phyloP scores from a whole-genome alignment of 768 basidiomycete species.

The Xerocomellus intermedius region DNA sequence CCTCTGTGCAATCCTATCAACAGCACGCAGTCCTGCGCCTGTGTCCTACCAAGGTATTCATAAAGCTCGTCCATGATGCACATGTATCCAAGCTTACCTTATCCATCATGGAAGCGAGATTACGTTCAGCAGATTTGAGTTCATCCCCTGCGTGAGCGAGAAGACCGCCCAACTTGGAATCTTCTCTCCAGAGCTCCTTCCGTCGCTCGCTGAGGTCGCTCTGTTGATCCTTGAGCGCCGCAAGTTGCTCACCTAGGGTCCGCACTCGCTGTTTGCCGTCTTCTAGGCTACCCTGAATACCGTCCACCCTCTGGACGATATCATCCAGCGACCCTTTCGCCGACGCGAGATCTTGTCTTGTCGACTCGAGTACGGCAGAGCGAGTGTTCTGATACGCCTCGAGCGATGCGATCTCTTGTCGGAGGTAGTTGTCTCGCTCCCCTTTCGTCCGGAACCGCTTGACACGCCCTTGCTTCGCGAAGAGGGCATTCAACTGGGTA shows the following conservation, averaged over 20 bases:
- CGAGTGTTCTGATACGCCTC: constrained; percentile 60
- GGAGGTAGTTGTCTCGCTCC: constrained; percentile 82
- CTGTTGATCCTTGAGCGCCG: constrained; percentile 62
- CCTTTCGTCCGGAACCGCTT: constrained; percentile 79
- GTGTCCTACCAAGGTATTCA: constrained; percentile 66
- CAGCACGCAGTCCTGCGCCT: constrained; percentile 80
- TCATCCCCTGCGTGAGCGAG: constrained; percentile 78
- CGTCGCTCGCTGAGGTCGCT: constrained; percentile 71
- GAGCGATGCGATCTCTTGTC: constrained; percentile 74
- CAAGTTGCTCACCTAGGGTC: constrained; percentile 61
- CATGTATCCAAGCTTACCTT: constrained; percentile 50
- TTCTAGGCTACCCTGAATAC: constrained; percentile 57
- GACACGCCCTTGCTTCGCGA: constrained; percentile 87
- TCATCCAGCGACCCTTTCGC: constrained; percentile 50
- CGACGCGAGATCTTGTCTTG: constrained; percentile 49
- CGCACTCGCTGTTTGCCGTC: constrained; percentile 58
- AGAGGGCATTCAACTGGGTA: constrained; percentile 69
- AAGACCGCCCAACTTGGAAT: constrained; percentile 79
- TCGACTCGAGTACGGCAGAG: constrained; percentile 50
- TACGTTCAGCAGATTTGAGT: constrained; percentile 75
- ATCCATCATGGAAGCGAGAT: constrained; percentile 90
- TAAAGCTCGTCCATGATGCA: not conserved
- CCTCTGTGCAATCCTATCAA: constrained; percentile 79
- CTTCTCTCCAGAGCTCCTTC: constrained; percentile 95
- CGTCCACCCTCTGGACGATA: constrained; percentile 57